phyloP scores from a whole-genome alignment of 2,329 filamentous ascomycete genomes.

The Lasiodiplodia gonubiensis region DNA sequence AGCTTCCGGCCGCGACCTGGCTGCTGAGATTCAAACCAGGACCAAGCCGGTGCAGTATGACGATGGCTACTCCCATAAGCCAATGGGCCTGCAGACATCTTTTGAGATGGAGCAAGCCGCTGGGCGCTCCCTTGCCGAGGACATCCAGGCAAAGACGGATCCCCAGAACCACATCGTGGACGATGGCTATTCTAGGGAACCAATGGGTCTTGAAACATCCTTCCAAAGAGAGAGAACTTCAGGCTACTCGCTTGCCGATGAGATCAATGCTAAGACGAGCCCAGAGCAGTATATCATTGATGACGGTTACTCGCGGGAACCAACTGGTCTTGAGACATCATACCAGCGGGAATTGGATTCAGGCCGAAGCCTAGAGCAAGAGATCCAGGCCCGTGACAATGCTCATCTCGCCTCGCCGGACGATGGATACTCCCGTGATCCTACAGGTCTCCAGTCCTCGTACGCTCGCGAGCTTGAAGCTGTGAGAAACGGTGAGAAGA shows the following conservation, averaged over 20 bases:
- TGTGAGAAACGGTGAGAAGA: constrained; percentile 18
- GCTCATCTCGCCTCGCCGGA: neutral
- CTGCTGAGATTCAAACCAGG: constrained; percentile 17
- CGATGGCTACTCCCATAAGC: constrained; percentile 30
- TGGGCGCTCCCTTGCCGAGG: constrained; percentile 16
- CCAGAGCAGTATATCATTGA: constrained; percentile 7
- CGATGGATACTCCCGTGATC: constrained; percentile 23
- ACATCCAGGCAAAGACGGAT: constrained; percentile 13
- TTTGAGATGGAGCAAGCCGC: constrained; percentile 30
- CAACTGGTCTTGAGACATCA: constrained; percentile 32
- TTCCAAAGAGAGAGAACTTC: constrained; percentile 30
- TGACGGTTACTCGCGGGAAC: constrained; percentile 24
- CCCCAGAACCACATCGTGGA: constrained; percentile 10
- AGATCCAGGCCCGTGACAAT: neutral
- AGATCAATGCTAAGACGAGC: constrained; percentile 8
- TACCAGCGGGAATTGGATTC: constrained; percentile 30
- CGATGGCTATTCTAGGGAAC: constrained; percentile 25
- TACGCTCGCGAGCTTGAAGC: constrained; percentile 29
- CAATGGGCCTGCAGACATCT: constrained; percentile 32
- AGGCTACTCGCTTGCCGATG: constrained; percentile 22
- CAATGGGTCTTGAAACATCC: constrained; percentile 32
- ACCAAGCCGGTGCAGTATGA: constrained; percentile 4
- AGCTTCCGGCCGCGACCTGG: constrained; percentile 20
- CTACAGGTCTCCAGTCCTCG: constrained; percentile 27
- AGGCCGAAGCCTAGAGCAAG: constrained; percentile 3